A percentile compares a stretch with the other conserved stretches of the same genome.
phyloP scores from a whole-genome alignment of 106 monocot genomes.

The Dendrobium huoshanense region DNA sequence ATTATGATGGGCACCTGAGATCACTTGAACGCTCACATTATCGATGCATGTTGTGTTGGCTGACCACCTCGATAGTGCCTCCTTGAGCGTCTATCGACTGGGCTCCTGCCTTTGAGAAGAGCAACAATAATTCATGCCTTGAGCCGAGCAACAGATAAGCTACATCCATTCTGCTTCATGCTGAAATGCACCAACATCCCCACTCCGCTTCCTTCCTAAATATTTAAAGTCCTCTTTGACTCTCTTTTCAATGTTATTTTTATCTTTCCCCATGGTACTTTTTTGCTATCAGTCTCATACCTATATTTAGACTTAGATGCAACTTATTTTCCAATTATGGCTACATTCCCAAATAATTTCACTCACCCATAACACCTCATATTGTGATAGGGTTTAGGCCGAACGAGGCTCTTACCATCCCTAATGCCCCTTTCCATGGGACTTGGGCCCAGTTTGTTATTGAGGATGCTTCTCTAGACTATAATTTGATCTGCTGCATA shows the following conservation, averaged over 20 bases:
- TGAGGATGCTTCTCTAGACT: slow-evolving; percentile 26
- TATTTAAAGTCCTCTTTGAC: slow-evolving; percentile 28
- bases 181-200: slow-evolving; percentile 15
- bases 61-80: too few species aligned
- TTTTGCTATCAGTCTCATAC: slow-evolving; percentile 19
- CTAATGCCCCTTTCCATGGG: slow-evolving; percentile 2
- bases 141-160: slow-evolving; percentile 25
- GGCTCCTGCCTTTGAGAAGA: slow-evolving; percentile 8
- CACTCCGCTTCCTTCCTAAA: slow-evolving; percentile 18
- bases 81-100: not conserved
- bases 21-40: not conserved
- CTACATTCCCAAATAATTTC: slow-evolving; percentile 23
- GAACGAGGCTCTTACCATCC: slow-evolving; percentile 3
- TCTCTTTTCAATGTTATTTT: slow-evolving; percentile 21
- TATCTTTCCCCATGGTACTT: slow-evolving; percentile 18
- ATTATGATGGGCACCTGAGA: too few species aligned
- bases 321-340: slow-evolving; percentile 21
- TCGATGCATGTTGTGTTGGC: not conserved
- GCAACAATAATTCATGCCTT: slow-evolving; percentile 15
- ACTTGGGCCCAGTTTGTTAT: slow-evolving; percentile 11
- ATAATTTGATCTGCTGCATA: slow-evolving; percentile 7
- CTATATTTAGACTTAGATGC: slow-evolving; percentile 21
- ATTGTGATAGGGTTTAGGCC: too few species aligned
- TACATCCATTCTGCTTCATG: slow-evolving; percentile 10
- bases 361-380: not conserved